Percentiles rank a stretch among this genome's conserved stretches.
phyloP scores from a whole-genome alignment of 2,329 filamentous ascomycete species.

The Elsinoe australis region DNA sequence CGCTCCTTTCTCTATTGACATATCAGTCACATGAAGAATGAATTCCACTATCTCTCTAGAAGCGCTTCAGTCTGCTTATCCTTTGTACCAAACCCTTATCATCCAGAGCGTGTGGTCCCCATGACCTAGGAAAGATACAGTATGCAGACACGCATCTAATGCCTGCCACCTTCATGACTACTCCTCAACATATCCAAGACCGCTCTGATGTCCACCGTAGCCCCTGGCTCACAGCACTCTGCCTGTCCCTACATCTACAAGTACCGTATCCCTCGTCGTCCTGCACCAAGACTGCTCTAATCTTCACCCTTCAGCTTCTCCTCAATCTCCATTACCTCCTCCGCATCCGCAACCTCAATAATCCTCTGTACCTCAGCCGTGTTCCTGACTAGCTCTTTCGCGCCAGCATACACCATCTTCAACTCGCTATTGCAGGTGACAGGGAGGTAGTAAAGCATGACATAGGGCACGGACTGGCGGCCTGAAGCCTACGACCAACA shows the following conservation, averaged over 20 bases:
- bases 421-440: constrained; percentile 80
- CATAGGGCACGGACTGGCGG: constrained; percentile 81
- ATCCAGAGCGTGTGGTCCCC: no score
- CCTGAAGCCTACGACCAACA: not conserved
- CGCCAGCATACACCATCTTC: constrained; percentile 90
- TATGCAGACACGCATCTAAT: no score
- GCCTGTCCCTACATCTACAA: not conserved
- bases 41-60: no score
- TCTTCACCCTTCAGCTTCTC: constrained; percentile 49
- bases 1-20: no score
- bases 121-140: no score
- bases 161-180: no score
- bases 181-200: no score
- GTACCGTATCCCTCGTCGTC: not conserved
- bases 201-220: no score
- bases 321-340: constrained; percentile 78
- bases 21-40: no score
- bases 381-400: constrained; percentile 91
- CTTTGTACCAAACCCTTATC: no score
- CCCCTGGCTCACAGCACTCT: no score
- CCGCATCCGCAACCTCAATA: constrained; percentile 71
- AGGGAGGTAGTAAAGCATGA: constrained; percentile 89
- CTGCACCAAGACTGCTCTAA: not conserved
- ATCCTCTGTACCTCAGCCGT: constrained; percentile 84
- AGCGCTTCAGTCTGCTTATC: no score